A percentile compares a stretch with the other conserved stretches of the same genome.
Evolutionary conservation across 2,329 filamentous ascomycete species (phyloP).

Genomic region (Balansia obtecta): DNA sequence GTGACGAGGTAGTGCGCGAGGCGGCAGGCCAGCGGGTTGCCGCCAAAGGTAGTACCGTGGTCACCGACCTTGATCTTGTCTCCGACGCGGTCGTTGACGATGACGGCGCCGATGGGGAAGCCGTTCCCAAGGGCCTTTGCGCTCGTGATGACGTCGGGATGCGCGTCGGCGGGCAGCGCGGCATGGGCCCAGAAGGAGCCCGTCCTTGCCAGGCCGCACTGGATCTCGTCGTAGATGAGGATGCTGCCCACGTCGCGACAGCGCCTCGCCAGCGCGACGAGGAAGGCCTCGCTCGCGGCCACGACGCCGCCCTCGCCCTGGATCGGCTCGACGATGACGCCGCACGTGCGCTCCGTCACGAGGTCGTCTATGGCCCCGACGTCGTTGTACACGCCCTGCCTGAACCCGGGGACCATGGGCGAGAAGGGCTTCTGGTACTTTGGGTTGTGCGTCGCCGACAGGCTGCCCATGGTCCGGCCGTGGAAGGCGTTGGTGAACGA

Average conservation of each 20-base stretch:
- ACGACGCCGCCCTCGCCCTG: conserved; percentile 94
- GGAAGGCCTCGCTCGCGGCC: conserved; percentile 69
- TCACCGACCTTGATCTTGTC: conserved; percentile 49
- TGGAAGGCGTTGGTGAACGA: conserved; percentile 92
- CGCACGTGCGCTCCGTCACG: conserved; percentile 77
- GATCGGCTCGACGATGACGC: conserved; percentile 92
- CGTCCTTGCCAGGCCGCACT: conserved; percentile 82
- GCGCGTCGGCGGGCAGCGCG: conserved; percentile 60
- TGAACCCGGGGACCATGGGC: conserved; percentile 91
- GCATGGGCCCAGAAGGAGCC: conserved; percentile 86
- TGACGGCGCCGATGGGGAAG: conserved; percentile 74
- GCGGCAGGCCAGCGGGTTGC: conserved; percentile 76
- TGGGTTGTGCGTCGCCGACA: conserved; percentile 94
- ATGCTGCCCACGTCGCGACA: conserved; percentile 82
- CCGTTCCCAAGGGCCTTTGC: conserved; percentile 96
- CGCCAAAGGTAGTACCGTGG: conserved; percentile 89
- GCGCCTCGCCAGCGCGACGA: conserved; percentile 68
- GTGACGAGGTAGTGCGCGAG: conserved; percentile 78
- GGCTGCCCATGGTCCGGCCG: conserved; percentile 85
- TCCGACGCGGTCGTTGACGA: conserved; percentile 27
- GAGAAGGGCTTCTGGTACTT: conserved; percentile 95
- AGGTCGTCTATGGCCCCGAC: conserved; percentile 56
- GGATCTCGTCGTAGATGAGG: conserved; percentile 92
- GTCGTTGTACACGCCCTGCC: conserved; percentile 78
- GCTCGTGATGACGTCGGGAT: conserved; percentile 87